Conservation (phyloP, 1,284 basidiomycete genomes). For the Melampsora abietis-canadensis region DNA sequence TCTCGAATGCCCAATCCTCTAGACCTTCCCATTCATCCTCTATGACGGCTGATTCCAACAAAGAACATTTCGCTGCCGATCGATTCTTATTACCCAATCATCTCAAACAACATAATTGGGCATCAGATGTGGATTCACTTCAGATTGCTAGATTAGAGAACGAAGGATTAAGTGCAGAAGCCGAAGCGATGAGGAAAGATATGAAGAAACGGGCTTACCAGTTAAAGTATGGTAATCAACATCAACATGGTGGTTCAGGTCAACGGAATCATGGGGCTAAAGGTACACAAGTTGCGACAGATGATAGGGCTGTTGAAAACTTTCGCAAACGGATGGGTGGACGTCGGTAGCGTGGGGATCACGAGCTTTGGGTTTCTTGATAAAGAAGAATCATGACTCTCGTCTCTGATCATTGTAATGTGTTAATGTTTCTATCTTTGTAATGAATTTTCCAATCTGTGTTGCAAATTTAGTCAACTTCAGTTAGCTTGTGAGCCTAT, state of each 20-base stretch:
- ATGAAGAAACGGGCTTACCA: conserved; percentile 32
- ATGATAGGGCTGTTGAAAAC: conserved; percentile 41
- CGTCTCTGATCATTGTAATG: too few species aligned
- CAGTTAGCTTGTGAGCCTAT: too few species aligned
- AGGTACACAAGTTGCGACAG: conserved; percentile 30
- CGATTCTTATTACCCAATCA: conserved; percentile 37
- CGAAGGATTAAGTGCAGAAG: conserved; percentile 27
- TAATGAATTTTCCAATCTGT: too few species aligned
- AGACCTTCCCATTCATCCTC: not conserved
- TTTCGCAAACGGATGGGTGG: conserved; percentile 41
- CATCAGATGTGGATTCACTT: conserved; percentile 19
- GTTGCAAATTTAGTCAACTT: too few species aligned
- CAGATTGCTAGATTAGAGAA: conserved; percentile 35
- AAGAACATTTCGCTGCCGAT: conserved; percentile 40
- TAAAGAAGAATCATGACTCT: too few species aligned
- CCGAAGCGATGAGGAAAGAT: conserved; percentile 25
- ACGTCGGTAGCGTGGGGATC: conserved; percentile 12
- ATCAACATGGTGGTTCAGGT: conserved; percentile 3
- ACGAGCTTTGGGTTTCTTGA: not conserved
- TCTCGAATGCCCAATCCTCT: conserved; percentile 46
- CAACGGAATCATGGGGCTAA: conserved; percentile 20
- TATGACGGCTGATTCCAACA: not conserved
- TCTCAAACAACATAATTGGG: conserved; percentile 12
- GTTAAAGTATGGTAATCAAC: conserved; percentile 37
- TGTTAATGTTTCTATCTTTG: too few species aligned